Conservation (phyloP, 176 grass and related monocot species). For the Lolium multiflorum region DNA sequence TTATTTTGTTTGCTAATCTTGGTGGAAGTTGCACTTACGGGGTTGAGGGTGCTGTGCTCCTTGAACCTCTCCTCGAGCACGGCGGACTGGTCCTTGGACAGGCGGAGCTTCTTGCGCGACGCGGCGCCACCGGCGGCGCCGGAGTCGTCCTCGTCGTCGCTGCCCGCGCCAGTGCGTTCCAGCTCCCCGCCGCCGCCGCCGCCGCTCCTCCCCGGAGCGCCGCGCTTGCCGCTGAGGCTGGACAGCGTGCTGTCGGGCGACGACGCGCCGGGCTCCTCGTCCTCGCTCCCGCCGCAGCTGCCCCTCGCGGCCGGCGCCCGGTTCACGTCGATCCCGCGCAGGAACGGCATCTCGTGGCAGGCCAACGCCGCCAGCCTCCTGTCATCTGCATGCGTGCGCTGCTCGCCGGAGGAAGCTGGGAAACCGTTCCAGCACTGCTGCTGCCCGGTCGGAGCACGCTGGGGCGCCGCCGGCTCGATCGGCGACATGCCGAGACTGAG, state of each 20-base stretch:
- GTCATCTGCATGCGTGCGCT: conserved; percentile 6
- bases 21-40: conserved; percentile 47
- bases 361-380: conserved; percentile 22
- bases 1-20: not conserved
- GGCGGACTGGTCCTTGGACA: conserved; percentile 83
- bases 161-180: conserved; percentile 40
- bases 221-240: conserved; percentile 59
- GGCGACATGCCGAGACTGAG: conserved; percentile 56
- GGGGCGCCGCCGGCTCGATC: not conserved
- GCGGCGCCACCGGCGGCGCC: conserved; percentile 56
- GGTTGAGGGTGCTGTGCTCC: conserved; percentile 85
- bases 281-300: conserved; percentile 51
- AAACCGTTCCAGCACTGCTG: conserved; percentile 44
- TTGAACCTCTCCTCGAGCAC: conserved; percentile 94
- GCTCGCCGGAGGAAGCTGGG: conserved; percentile 22
- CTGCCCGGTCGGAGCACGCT: conserved; percentile 2
- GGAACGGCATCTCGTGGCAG: conserved; percentile 60
- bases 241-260: conserved; percentile 88
- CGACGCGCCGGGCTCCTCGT: conserved; percentile 71
- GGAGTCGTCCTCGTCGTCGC: conserved; percentile 76
- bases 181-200: not conserved
- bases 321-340: conserved; percentile 87
- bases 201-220: conserved; percentile 28
- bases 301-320: conserved; percentile 41
- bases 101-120: conserved; percentile 87